These are phyloP conservation scores for Naegleria fowleri DNA, from an alignment of 208 protist genomes.

Conservation along the genomic window DNA sequence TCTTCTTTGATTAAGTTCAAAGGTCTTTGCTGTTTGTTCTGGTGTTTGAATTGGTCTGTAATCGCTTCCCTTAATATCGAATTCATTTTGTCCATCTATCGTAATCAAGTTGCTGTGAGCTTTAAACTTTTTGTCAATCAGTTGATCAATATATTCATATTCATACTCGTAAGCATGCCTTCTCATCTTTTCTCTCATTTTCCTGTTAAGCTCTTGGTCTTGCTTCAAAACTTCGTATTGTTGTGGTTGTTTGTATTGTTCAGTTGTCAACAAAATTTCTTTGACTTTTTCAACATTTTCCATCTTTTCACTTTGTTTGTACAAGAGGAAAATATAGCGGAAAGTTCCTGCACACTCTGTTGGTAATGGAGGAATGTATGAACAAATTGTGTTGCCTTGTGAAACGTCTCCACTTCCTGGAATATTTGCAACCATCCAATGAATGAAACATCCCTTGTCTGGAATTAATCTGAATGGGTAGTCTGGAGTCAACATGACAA, in stretches of 20 bases:
- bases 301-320: constrained; percentile 6
- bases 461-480: constrained; percentile 17
- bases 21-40: neutral
- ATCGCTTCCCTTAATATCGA: neutral
- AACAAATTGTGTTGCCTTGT: neutral
- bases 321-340: neutral
- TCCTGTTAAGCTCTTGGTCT: neutral
- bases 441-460: neutral
- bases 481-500: constrained; percentile 17
- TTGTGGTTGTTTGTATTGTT: neutral
- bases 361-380: constrained; percentile 15
- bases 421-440: constrained; percentile 24
- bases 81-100: neutral
- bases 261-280: neutral
- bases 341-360: constrained; percentile 5
- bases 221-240: neutral
- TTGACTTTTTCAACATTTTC: neutral
- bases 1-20: constrained; percentile 4
- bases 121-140: neutral
- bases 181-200: neutral
- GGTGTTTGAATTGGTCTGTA: neutral
- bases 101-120: neutral
- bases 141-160: constrained; percentile 25
- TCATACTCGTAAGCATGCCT: constrained; percentile 1
- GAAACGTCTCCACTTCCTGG: neutral